Evolutionary conservation across 208 protist species (phyloP), one percentile per base, ranked within the genome.

Genomic region (Trypanosomatidae sp.): DNA sequence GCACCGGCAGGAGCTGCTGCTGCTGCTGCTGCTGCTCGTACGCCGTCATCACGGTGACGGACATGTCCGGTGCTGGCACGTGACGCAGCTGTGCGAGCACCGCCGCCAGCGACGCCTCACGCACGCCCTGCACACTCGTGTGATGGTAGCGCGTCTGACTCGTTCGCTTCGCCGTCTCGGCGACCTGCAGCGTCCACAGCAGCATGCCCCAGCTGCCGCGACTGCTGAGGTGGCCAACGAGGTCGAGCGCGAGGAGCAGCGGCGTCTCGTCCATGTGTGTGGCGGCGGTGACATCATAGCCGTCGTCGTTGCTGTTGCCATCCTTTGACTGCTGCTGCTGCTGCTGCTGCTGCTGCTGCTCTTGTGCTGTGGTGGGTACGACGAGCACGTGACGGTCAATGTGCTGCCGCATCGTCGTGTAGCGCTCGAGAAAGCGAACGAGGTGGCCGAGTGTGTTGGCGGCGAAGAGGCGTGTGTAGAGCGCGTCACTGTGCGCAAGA

Each of bases 131-230:
- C n/a, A n/a, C n/a, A n/a, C n/a, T n/a, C n/a, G n/a, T n/a, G 48
- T 42, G 40, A 24, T 58, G 44, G 48, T 78, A 64, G 4, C 62
- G 66, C 43, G 47, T 51, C 19, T 55, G 50, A 43, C 67, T 59
- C 33, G 73, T 68, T 26, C 46, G 60, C 21, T 75, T 39, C 19
- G 74, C 66, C 24, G 66, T 82, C 39, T 89, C 74, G 10, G 67
- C 66, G 10, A 76, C 46, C 47, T 66, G 74, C 47, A 82, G 70
- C 16, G 74, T 45, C 53, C 61, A 70, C 23, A 28, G 65, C 39
- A 85, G 57, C 67, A 77, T 85, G 10, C 48, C 37, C 80, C 80
- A 89, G 24, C 48, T 73, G 13, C 69, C 70, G 6, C 57, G 56
- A 28, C 33, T 55, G 39, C 42, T 71, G 20, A 89, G 63, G 54